These are phyloP conservation scores for Lumnitzera racemosa DNA, from an alignment of 345 rosid genomes.

Conservation along the genomic window DNA sequence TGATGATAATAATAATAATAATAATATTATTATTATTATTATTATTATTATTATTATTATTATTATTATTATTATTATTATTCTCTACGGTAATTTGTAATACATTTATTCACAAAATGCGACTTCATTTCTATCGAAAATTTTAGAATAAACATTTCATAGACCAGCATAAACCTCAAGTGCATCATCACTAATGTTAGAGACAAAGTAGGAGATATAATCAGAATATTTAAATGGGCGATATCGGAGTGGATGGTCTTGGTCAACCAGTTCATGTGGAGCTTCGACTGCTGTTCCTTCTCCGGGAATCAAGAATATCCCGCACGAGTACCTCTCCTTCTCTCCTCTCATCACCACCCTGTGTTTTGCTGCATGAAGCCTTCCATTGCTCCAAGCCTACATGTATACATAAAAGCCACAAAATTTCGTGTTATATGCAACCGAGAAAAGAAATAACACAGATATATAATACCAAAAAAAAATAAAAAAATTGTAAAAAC, in stretches of 20 bases:
- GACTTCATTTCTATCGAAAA: too few relatives aligned
- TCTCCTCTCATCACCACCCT: conserved; percentile 35
- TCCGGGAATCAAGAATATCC: conserved; percentile 30
- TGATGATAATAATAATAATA: too few relatives aligned
- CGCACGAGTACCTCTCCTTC: conserved; percentile 35
- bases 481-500: too few relatives aligned
- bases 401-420: too few relatives aligned
- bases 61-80: too few relatives aligned
- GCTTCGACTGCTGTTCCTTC: conserved; percentile 27
- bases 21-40: too few relatives aligned
- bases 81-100: too few relatives aligned
- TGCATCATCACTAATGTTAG: conserved; percentile 32
- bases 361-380: conserved; percentile 36
- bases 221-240: conserved; percentile 35
- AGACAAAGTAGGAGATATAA: conserved; percentile 26
- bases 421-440: too few relatives aligned
- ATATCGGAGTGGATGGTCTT: conserved; percentile 41
- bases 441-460: too few relatives aligned
- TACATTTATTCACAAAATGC: too few relatives aligned
- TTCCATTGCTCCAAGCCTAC: conserved; percentile 57
- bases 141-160: not conserved
- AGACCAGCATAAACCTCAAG: conserved; percentile 34
- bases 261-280: conserved; percentile 29
- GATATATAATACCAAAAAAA: too few relatives aligned
- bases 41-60: too few relatives aligned